Percentiles rank a stretch among this genome's conserved stretches.
phyloP scores from a whole-genome alignment of 768 basidiomycete species.

The Tulasnella sp. region DNA sequence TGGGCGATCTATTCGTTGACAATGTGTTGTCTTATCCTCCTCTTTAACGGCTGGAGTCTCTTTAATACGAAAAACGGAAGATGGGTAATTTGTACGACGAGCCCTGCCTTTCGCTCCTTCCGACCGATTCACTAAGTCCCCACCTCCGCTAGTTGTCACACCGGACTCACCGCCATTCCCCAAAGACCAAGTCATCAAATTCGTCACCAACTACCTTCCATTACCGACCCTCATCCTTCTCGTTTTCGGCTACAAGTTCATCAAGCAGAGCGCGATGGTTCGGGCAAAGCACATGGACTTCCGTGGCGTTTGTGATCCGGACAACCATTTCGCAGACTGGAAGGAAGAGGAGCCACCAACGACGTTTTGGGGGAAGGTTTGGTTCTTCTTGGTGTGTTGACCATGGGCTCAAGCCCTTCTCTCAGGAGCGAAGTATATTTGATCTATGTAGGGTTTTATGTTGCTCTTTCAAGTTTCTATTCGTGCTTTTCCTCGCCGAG shows the following conservation, averaged over 20 bases:
- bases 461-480: background rate
- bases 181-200: constrained; percentile 28
- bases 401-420: background rate
- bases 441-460: background rate
- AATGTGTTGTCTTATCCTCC: constrained; percentile 36
- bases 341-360: constrained; percentile 10
- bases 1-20: constrained; percentile 34
- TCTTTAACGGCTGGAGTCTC: constrained; percentile 38
- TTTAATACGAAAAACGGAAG: constrained; percentile 15
- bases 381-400: constrained; percentile 25
- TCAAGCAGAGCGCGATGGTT: constrained; percentile 35
- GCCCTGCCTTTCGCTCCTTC: constrained; percentile 11
- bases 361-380: constrained; percentile 25
- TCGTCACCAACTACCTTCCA: constrained; percentile 34
- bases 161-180: constrained; percentile 20
- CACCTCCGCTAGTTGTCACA: too few relatives aligned
- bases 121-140: background rate
- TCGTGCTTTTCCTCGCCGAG: background rate
- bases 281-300: constrained; percentile 33
- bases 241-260: constrained; percentile 39
- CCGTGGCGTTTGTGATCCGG: constrained; percentile 15
- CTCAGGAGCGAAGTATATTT: background rate
- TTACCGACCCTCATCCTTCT: constrained; percentile 37
- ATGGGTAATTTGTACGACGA: constrained; percentile 29
- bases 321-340: constrained; percentile 28